A percentile compares a stretch with the other conserved stretches of the same genome.
phyloP scores from a whole-genome alignment of 2,329 filamentous ascomycete species.

The Pseudocercospora vitis region DNA sequence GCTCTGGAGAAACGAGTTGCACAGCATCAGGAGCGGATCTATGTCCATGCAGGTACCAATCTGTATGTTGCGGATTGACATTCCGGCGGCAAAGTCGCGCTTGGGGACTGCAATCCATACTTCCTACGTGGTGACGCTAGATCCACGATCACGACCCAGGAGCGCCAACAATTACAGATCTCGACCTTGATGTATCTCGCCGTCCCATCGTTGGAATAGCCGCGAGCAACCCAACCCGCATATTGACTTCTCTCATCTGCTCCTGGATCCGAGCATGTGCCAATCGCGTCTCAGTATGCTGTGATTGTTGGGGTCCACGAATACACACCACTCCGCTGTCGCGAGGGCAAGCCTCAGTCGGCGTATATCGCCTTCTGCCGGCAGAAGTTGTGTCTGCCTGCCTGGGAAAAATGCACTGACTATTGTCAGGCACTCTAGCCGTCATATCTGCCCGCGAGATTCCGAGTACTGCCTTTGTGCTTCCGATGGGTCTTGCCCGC shows the following conservation, averaged over 20 bases:
- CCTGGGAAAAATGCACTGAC: not conserved
- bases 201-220: not conserved
- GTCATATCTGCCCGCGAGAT: not conserved
- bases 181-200: not conserved
- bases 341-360: not conserved
- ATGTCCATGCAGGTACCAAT: slow-evolving; percentile 27
- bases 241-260: not conserved
- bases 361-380: not conserved
- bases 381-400: not conserved
- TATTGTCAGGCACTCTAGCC: not conserved
- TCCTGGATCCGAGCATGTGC: not conserved
- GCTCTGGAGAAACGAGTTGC: slow-evolving; percentile 11
- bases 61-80: slow-evolving; percentile 21
- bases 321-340: not conserved
- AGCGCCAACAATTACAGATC: not conserved
- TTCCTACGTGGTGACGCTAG: slow-evolving; percentile 19
- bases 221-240: too few relatives aligned
- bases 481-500: not conserved
- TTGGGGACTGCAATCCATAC: slow-evolving; percentile 24
- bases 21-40: slow-evolving; percentile 21
- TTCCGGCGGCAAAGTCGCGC: slow-evolving; percentile 23
- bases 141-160: slow-evolving; percentile 20
- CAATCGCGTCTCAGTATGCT: slow-evolving; percentile 1
- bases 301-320: not conserved
- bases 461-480: not conserved